Percentiles rank a stretch among this genome's conserved stretches.
Conservation (phyloP, 2,329 filamentous ascomycete species). For the Rasamsonia emersonii region DNA sequence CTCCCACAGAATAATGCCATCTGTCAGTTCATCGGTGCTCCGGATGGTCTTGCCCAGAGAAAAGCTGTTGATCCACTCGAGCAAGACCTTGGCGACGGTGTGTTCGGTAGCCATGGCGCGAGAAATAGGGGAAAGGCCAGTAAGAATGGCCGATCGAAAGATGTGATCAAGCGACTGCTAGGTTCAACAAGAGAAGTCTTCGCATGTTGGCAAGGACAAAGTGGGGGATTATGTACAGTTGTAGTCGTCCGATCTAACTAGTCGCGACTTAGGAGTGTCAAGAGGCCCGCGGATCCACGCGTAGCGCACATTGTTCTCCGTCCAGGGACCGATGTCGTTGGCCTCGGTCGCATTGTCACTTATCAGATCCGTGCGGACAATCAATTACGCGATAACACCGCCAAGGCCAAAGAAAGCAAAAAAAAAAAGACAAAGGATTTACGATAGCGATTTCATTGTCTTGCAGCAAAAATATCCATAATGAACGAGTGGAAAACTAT, state of each 20-base stretch:
- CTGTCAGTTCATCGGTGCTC: constrained; percentile 33
- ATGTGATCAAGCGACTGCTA: constrained; percentile 2
- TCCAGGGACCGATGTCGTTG: too few species aligned
- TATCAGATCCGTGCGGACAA: too few species aligned
- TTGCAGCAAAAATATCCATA: too few species aligned
- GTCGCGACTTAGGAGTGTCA: background rate
- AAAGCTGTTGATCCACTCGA: constrained; percentile 42
- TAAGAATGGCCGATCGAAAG: too few species aligned
- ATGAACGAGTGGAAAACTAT: too few species aligned
- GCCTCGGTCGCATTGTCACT: too few species aligned
- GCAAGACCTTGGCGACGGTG: constrained; percentile 35
- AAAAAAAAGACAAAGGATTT: too few species aligned
- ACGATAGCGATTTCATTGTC: too few species aligned
- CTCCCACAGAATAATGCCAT: constrained; percentile 40
- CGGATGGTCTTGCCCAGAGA: constrained; percentile 34
- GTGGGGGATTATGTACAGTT: background rate
- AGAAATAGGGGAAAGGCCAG: too few species aligned
- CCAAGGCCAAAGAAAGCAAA: too few species aligned
- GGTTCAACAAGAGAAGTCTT: background rate
- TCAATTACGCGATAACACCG: too few species aligned
- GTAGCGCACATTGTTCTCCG: too few species aligned
- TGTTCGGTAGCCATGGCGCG: constrained; percentile 39
- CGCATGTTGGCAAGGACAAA: constrained; percentile 3
- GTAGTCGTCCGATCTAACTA: background rate
- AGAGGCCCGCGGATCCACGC: background rate